Base-by-base conservation (phyloP, 805 yeast genomes). In the Candida krabiensis region DNA sequence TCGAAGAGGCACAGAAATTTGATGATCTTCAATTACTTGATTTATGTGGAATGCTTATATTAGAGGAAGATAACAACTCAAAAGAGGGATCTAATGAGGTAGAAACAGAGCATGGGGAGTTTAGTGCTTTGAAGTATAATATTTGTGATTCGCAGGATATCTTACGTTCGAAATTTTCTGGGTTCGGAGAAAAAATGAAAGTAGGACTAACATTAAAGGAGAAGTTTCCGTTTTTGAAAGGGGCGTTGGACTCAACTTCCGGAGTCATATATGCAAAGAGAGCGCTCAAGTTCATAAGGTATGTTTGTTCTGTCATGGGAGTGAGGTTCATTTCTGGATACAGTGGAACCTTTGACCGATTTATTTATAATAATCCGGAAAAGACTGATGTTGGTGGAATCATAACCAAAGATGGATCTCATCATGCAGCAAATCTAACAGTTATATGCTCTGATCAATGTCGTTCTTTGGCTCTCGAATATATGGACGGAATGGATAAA, bases 401-500 rank as follows among this genome's bases (percentile, higher is more conserved):
- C 6, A 27, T 19, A 2, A 60, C 64, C 2, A 37, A 45, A 35
- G 58, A 56, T 41, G 62, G 58, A 4, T 35, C 37, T n/a, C n/a
- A 17, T 0, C 57, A 61, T 39, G 11, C 19, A 14, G 52, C 62
- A 13, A 53, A 50, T 19, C 24, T 21, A 8, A 26, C 6, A 9
- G 51, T 58, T 17, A 30, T 56, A 9, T 43, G 47, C 16, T 43
- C 52, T 33, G 63, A 61, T 7, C 54, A 59, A 9, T 58, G 61
- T 60, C 41, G 52, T 3, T 43, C 53, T 9, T 38, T 41, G 15
- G 30, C 56, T 7, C 42, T 55, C 15, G 63, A 65, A 14, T 59
- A 53, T 32, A 56, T 65, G 6, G 57, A 53, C 30, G 64, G 66
- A 7, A 46, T 60, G 11, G 55, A 53, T 40, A 66, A 62, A 40